Evolutionary conservation across 148 eudicot genomes (phyloP).

Genomic region (Vaccinium vitisidaea): DNA sequence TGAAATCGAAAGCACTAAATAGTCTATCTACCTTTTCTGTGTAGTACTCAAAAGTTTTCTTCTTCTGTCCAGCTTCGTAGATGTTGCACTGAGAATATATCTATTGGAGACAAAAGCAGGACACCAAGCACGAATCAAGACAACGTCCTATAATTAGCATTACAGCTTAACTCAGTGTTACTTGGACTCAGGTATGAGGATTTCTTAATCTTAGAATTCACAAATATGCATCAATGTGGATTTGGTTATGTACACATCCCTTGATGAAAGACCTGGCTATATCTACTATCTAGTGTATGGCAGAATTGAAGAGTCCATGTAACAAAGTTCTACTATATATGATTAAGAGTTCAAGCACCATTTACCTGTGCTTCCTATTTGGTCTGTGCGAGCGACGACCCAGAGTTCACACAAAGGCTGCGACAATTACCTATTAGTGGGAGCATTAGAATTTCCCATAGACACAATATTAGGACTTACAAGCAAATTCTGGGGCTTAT

Average conservation of each 20-base stretch:
- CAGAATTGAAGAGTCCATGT: not conserved
- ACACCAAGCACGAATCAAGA: not conserved
- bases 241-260: not conserved
- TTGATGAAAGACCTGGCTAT: not conserved
- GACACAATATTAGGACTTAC: conserved; percentile 20
- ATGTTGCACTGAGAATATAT: conserved; percentile 89
- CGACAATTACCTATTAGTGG: not conserved
- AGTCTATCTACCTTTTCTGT: conserved; percentile 67
- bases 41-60: conserved; percentile 60
- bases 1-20: not conserved
- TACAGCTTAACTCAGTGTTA: not conserved
- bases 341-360: not conserved
- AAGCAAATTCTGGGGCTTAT: conserved; percentile 77
- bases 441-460: not conserved
- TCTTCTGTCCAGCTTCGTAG: conserved; percentile 88
- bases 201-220: not conserved
- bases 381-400: not conserved
- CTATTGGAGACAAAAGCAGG: conserved; percentile 33
- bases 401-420: not conserved
- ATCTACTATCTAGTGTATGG: not conserved
- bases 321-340: not conserved
- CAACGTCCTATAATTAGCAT: not conserved
- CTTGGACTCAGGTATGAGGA: not conserved
- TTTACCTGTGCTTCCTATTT: conserved; percentile 55
- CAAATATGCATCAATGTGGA: not conserved